Conservation (phyloP, 192 early-diverging fungal species). For the Mortierella hygrophila region DNA sequence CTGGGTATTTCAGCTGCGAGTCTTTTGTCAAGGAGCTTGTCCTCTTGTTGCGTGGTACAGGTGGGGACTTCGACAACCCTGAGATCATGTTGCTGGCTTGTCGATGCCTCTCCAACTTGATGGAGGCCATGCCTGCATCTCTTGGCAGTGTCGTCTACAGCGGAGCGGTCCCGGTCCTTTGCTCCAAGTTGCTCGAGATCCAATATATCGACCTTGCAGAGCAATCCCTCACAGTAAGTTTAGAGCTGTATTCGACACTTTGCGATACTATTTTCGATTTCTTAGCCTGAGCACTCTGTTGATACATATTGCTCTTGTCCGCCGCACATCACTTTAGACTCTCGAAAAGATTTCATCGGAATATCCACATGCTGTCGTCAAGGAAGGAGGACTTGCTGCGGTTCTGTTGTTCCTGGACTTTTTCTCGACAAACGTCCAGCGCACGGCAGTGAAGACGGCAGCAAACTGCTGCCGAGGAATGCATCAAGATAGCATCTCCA, state of each 20-base stretch:
- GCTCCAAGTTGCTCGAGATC: constrained; percentile 84
- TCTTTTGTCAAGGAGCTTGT: constrained; percentile 79
- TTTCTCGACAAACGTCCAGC: constrained; percentile 87
- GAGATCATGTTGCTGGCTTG: constrained; percentile 91
- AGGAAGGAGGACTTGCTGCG: constrained; percentile 81
- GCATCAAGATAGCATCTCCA: constrained; percentile 64
- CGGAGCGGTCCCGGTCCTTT: constrained; percentile 77
- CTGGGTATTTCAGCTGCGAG: constrained; percentile 73
- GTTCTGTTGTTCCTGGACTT: constrained; percentile 91
- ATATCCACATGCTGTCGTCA: constrained; percentile 74
- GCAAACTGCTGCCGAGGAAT: constrained; percentile 74
- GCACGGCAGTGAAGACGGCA: constrained; percentile 82
- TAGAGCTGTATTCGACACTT: neutral
- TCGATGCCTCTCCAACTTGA: constrained; percentile 90
- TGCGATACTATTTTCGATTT: neutral
- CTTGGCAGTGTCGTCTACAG: constrained; percentile 73
- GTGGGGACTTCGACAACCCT: constrained; percentile 64
- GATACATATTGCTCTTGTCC: neutral
- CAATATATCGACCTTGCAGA: constrained; percentile 96
- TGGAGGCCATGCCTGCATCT: constrained; percentile 87
- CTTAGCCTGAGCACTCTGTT: neutral
- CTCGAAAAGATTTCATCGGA: constrained; percentile 86
- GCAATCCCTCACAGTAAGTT: constrained; percentile 77
- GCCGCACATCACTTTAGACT: constrained; percentile 48
- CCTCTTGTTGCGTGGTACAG: constrained; percentile 66